Evolutionary conservation across 2,329 filamentous ascomycete genomes (phyloP).

Genomic region (Rhexocercosporidium sp.): DNA sequence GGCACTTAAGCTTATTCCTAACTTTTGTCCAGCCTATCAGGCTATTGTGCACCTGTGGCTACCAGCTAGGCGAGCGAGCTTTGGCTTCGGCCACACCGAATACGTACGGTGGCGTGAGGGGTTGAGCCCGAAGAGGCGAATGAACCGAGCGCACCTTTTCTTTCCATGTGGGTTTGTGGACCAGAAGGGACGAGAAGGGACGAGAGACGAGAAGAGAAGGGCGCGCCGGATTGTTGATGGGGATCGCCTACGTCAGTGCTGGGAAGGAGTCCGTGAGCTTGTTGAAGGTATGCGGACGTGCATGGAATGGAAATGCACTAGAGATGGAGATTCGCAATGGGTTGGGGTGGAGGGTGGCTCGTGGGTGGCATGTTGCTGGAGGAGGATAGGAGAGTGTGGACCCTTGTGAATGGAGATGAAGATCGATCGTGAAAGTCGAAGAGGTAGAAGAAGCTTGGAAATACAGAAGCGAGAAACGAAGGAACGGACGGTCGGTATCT

Average conservation of each 20-base stretch:
- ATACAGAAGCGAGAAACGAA: not conserved
- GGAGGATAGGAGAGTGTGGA: too few species aligned
- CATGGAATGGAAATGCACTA: not conserved
- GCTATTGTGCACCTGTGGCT: too few species aligned
- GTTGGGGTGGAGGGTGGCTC: too few species aligned
- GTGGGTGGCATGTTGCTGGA: too few species aligned
- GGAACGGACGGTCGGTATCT: not conserved
- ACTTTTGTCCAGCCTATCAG: too few species aligned
- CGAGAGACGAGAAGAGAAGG: too few species aligned
- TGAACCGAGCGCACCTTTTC: not conserved
- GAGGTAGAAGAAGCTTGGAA: not conserved
- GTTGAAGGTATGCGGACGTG: not conserved
- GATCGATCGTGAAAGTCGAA: not conserved
- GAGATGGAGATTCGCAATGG: not conserved
- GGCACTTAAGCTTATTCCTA: too few species aligned
- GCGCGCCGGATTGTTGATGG: not conserved
- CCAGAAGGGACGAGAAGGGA: too few species aligned
- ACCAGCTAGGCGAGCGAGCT: not conserved
- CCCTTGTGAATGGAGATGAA: not conserved
- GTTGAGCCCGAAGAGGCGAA: not conserved
- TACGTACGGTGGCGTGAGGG: not conserved
- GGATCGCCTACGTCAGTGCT: constrained; percentile 6
- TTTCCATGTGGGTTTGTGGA: not conserved
- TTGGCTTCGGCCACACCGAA: not conserved
- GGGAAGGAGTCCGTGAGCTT: too few species aligned